Evolutionary conservation across 2,329 filamentous ascomycete species (phyloP).

Genomic region (Arthrobotrys pseudoclavata): DNA sequence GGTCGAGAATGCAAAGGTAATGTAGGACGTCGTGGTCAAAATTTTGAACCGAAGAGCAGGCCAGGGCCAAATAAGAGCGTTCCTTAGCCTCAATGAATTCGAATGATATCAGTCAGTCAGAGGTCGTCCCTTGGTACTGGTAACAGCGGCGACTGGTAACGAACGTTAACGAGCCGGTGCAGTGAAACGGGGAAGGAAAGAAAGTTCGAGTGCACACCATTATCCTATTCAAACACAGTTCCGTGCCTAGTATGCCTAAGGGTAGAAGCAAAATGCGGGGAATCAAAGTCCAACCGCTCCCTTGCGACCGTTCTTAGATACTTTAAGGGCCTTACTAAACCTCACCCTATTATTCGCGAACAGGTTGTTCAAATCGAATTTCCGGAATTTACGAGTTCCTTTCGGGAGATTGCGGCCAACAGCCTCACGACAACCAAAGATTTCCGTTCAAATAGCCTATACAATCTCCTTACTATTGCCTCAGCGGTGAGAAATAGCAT

Average conservation of each 20-base stretch:
- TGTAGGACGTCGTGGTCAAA: constrained; percentile 34
- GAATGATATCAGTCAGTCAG: constrained; percentile 29
- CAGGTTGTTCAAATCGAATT: constrained; percentile 4
- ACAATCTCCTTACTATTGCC: constrained; percentile 25
- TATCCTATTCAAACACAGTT: constrained; percentile 12
- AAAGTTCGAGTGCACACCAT: constrained; percentile 11
- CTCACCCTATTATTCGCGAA: constrained; percentile 11
- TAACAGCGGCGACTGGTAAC: constrained; percentile 33
- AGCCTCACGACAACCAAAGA: constrained; percentile 6
- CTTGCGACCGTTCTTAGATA: background rate
- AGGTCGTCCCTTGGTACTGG: constrained; percentile 39
- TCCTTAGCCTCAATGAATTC: constrained; percentile 18
- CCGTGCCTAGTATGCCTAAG: background rate
- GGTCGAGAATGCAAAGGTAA: constrained; percentile 4
- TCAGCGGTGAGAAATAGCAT: constrained; percentile 1
- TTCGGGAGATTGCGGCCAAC: constrained; percentile 36
- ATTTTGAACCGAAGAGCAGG: constrained; percentile 45
- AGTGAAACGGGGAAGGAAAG: constrained; percentile 24
- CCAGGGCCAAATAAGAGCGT: constrained; percentile 43
- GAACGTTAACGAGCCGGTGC: constrained; percentile 17
- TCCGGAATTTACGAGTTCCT: constrained; percentile 12
- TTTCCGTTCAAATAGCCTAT: constrained; percentile 41
- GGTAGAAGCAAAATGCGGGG: constrained; percentile 39
- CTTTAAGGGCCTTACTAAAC: constrained; percentile 25
- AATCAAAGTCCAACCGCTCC: constrained; percentile 26